These are phyloP conservation scores for Curvularia sp. DNA, from an alignment of 2,329 filamentous ascomycete genomes.

Conservation along the genomic window DNA sequence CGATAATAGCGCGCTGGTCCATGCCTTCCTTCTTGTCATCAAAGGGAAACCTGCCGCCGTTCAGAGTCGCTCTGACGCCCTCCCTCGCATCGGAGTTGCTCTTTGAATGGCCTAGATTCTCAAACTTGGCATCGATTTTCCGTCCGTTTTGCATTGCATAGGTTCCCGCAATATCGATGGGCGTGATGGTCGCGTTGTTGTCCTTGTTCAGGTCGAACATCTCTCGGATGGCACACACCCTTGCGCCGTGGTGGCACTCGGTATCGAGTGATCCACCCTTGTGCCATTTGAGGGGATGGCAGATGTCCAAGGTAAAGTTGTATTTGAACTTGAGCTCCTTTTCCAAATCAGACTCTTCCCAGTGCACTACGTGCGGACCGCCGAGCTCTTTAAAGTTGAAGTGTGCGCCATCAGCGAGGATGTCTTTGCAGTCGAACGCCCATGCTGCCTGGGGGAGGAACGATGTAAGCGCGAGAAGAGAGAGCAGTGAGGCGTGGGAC, in stretches of 20 bases:
- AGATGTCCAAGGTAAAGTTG: slow-evolving; percentile 83
- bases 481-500: slow-evolving; percentile 33
- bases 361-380: slow-evolving; percentile 73
- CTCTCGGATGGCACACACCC: slow-evolving; percentile 79
- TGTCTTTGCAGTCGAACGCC: slow-evolving; percentile 67
- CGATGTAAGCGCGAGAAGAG: slow-evolving; percentile 33
- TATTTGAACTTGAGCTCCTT: slow-evolving; percentile 69
- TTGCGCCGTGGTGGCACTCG: slow-evolving; percentile 72
- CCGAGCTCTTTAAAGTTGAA: slow-evolving; percentile 71
- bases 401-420: slow-evolving; percentile 64
- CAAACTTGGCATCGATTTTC: slow-evolving; percentile 69
- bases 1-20: slow-evolving; percentile 78
- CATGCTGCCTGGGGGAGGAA: slow-evolving; percentile 38
- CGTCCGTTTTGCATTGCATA: slow-evolving; percentile 64
- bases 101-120: slow-evolving; percentile 69
- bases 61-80: slow-evolving; percentile 74
- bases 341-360: slow-evolving; percentile 51
- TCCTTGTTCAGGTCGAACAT: slow-evolving; percentile 60
- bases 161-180: slow-evolving; percentile 78
- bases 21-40: slow-evolving; percentile 57
- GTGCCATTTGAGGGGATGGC: slow-evolving; percentile 69
- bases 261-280: slow-evolving; percentile 59
- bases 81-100: slow-evolving; percentile 72
- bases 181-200: slow-evolving; percentile 60
- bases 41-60: slow-evolving; percentile 62